Conservation (phyloP, 345 rosid genomes). For the Arabidopsis arenosa region DNA sequence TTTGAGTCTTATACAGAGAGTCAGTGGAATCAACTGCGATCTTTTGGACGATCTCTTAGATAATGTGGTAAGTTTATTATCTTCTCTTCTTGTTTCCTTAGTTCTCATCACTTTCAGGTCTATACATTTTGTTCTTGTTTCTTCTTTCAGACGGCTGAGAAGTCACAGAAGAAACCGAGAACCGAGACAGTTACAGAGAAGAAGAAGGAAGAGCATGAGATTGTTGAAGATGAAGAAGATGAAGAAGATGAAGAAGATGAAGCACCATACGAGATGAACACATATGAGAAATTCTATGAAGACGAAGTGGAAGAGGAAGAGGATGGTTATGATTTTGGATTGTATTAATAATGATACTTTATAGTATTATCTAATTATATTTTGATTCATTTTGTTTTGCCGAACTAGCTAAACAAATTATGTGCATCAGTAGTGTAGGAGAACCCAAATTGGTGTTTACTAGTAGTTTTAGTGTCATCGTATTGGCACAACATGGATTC, state of each 20-base stretch:
- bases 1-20: conserved; percentile 54
- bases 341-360: conserved; percentile 2
- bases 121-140: conserved; percentile 8
- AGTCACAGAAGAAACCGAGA: conserved; percentile 22
- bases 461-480: too few relatives aligned
- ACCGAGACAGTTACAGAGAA: conserved; percentile 29
- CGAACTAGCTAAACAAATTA: too few relatives aligned
- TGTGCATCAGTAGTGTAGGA: too few relatives aligned
- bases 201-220: background rate
- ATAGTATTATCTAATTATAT: background rate
- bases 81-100: background rate
- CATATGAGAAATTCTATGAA: background rate
- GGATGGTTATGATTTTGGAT: background rate
- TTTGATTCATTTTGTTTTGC: too few relatives aligned
- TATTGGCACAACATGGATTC: too few relatives aligned
- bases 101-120: background rate
- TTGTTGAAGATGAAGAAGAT: conserved; percentile 29
- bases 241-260: conserved; percentile 17
- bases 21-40: conserved; percentile 72
- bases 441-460: too few relatives aligned
- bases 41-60: conserved; percentile 68
- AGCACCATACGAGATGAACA: conserved; percentile 7
- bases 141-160: conserved; percentile 29
- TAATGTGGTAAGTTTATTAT: conserved; percentile 53
- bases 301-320: background rate